Percentiles rank a stretch among this genome's conserved stretches.
Conservation (phyloP, 2,329 filamentous ascomycete species). For the Tolypocladium ophioglossoides region DNA sequence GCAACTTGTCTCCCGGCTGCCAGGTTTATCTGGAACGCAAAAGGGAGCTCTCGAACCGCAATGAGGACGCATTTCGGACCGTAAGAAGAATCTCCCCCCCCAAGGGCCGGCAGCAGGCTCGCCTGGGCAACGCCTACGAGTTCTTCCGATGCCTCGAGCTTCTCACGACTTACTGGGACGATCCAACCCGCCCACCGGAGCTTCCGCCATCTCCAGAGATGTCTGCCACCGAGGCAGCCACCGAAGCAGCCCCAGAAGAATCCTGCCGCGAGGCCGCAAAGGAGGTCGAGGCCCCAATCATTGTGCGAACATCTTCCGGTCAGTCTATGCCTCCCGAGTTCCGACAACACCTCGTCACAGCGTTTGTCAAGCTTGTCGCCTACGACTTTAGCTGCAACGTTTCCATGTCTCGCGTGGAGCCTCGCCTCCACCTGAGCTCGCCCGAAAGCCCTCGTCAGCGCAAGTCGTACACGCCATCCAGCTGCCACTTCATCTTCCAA, state of each 20-base stretch:
- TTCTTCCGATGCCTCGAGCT: conserved; percentile 54
- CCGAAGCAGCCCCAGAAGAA: conserved; percentile 2
- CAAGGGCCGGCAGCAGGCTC: conserved; percentile 40
- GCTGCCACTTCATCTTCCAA: conserved; percentile 50
- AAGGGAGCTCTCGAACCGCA: conserved; percentile 43
- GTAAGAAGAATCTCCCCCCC: conserved; percentile 46
- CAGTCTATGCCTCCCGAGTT: conserved; percentile 47
- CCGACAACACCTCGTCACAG: conserved; percentile 44
- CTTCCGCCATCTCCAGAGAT: conserved; percentile 23
- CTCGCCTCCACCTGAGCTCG: conserved; percentile 44
- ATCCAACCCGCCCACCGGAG: conserved; percentile 33
- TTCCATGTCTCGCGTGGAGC: conserved; percentile 43
- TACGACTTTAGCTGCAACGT: conserved; percentile 59
- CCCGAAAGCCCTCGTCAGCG: conserved; percentile 19
- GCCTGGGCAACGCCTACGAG: conserved; percentile 54
- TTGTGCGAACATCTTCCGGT: conserved; percentile 36
- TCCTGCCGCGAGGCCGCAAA: conserved; percentile 1
- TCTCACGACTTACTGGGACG: conserved; percentile 51
- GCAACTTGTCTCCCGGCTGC: conserved; percentile 44
- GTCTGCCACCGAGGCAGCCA: conserved; percentile 10
- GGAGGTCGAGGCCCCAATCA: conserved; percentile 5
- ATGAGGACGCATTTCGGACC: conserved; percentile 50
- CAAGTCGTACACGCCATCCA: conserved; percentile 47
- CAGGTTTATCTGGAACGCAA: conserved; percentile 48
- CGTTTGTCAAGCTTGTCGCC: conserved; percentile 53